Evolutionary conservation across 148 eudicot species (phyloP).

Genomic region (Persicaria tinctoria): DNA sequence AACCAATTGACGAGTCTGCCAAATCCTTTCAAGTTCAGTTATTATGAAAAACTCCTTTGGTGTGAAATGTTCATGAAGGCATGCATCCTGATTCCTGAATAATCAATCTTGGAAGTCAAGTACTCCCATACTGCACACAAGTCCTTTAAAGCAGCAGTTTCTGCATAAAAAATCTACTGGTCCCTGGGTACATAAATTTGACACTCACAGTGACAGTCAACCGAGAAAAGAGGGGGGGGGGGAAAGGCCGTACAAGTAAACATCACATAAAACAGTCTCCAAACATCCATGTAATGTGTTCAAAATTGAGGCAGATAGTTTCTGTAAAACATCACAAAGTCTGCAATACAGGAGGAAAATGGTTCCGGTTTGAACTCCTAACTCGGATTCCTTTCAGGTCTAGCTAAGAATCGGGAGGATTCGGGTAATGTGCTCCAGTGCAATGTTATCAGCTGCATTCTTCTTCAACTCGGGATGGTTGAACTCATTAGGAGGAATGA

Average conservation of each 20-base stretch:
- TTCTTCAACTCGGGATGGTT: slow-evolving; percentile 87
- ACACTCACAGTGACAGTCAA: not conserved
- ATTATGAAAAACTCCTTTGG: too few species aligned
- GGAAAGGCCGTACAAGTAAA: not conserved
- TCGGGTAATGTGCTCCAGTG: slow-evolving; percentile 69
- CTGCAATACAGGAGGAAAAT: slow-evolving; percentile 2
- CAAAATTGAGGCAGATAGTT: not conserved
- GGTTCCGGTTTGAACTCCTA: not conserved
- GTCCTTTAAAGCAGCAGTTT: not conserved
- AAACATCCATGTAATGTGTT: not conserved
- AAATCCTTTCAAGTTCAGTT: too few species aligned
- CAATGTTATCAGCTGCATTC: slow-evolving; percentile 58
- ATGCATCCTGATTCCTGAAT: too few species aligned
- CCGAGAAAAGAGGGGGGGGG: not conserved
- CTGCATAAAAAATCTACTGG: slow-evolving; percentile 3
- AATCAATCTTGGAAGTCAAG: not conserved
- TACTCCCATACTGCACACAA: not conserved
- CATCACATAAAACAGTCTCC: slow-evolving; percentile 9
- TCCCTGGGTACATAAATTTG: not conserved
- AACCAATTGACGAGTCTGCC: too few species aligned
- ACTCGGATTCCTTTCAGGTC: not conserved
- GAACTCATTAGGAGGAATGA: slow-evolving; percentile 63
- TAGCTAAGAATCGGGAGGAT: slow-evolving; percentile 85
- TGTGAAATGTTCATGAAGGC: too few species aligned
- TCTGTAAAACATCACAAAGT: not conserved